These are phyloP conservation scores for Eucalyptus sideroxylon DNA, from an alignment of 345 rosid genomes.

Conservation along the genomic window DNA sequence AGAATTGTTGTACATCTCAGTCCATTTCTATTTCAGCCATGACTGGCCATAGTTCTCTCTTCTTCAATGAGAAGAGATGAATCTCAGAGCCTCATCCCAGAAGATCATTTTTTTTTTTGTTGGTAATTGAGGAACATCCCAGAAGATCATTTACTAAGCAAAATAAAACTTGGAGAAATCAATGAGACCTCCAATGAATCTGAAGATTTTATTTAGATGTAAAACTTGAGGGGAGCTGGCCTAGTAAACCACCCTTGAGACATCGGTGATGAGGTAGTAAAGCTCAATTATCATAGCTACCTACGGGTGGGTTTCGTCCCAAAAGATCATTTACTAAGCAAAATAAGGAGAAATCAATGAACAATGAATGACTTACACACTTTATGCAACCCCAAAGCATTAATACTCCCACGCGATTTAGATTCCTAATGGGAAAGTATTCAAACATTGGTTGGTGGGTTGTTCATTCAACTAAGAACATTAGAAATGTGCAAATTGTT, in stretches of 20 bases:
- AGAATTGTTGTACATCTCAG: not conserved
- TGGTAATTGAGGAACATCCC: too few species aligned
- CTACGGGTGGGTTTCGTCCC: not conserved
- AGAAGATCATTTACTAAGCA: too few species aligned
- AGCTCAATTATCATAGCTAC: fast-evolving
- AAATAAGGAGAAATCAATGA: not conserved
- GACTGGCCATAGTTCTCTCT: not conserved
- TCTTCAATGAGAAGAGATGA: not conserved
- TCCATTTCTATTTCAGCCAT: not conserved
- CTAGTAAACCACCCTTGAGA: fast-evolving
- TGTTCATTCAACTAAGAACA: not conserved
- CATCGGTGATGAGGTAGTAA: too few species aligned
- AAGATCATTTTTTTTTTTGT: not conserved
- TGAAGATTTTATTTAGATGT: too few species aligned
- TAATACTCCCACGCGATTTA: too few species aligned
- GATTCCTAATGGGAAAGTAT: too few species aligned
- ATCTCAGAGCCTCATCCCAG: not conserved
- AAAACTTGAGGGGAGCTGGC: fast-evolving
- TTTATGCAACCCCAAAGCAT: too few species aligned
- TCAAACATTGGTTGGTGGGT: not conserved
- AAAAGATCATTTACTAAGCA: not conserved
- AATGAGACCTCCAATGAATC: too few species aligned
- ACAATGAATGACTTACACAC: too few species aligned
- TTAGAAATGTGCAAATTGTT: not conserved
- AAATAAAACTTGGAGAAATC: too few species aligned